These are phyloP conservation scores for Bisporella sp. DNA, from an alignment of 2,329 filamentous ascomycete genomes.

Conservation along the genomic window DNA sequence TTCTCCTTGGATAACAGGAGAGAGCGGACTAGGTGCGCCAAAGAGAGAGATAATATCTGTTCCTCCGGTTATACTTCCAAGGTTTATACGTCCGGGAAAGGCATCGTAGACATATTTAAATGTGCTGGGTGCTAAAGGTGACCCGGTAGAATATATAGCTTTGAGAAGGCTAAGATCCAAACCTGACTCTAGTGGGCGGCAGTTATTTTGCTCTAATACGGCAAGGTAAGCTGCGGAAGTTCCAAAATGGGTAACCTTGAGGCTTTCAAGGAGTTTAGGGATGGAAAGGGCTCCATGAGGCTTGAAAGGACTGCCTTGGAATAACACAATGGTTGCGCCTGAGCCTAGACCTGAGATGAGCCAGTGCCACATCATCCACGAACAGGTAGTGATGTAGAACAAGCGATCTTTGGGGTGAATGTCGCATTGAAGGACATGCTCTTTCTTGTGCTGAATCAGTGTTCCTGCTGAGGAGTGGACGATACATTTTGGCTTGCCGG, in stretches of 20 bases:
- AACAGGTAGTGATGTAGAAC: slow-evolving; percentile 91
- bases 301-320: slow-evolving; percentile 86
- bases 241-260: slow-evolving; percentile 85
- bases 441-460: slow-evolving; percentile 94
- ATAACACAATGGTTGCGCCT: slow-evolving; percentile 78
- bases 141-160: slow-evolving; percentile 91
- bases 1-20: slow-evolving; percentile 66
- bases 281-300: slow-evolving; percentile 75
- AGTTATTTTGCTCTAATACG: slow-evolving; percentile 71
- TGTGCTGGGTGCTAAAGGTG: slow-evolving; percentile 84
- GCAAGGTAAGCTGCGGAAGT: slow-evolving; percentile 93
- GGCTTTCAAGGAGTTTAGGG: slow-evolving; percentile 71
- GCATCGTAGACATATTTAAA: slow-evolving; percentile 84
- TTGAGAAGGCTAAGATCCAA: slow-evolving; percentile 59
- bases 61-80: slow-evolving; percentile 89
- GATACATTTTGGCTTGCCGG: slow-evolving; percentile 82
- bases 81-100: slow-evolving; percentile 74
- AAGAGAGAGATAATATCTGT: slow-evolving; percentile 97
- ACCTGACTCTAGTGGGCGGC: slow-evolving; percentile 45
- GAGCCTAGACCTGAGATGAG: slow-evolving; percentile 77
- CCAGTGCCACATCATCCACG: slow-evolving; percentile 99
- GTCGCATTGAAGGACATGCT: slow-evolving; percentile 65
- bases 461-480: slow-evolving; percentile 88
- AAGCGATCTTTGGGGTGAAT: slow-evolving; percentile 66
- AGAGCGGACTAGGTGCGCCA: slow-evolving; percentile 71